Evolutionary conservation across 352 stramenopile genomes (phyloP).

Genomic region (Blastocystis sp.): DNA sequence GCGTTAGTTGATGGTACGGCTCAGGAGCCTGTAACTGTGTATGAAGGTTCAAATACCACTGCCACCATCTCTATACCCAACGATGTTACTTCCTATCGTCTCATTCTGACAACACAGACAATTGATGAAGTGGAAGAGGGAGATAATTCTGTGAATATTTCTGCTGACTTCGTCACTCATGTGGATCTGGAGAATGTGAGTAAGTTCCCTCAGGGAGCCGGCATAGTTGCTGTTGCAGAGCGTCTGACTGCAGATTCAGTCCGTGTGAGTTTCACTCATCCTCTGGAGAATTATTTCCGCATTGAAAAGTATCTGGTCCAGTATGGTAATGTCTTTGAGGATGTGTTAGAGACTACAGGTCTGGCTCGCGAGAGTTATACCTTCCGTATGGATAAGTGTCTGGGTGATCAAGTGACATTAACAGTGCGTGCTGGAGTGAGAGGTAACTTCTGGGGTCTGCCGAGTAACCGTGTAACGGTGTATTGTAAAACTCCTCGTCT

Average conservation of each 20-base stretch:
- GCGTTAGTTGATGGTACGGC: neutral
- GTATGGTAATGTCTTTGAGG: constrained; percentile 55
- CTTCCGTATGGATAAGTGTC: constrained; percentile 53
- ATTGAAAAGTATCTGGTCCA: constrained; percentile 45
- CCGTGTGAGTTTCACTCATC: constrained; percentile 28
- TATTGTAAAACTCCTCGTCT: constrained; percentile 42
- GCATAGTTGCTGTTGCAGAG: constrained; percentile 42
- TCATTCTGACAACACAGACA: neutral
- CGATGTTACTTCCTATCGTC: constrained; percentile 8
- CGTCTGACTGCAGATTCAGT: neutral
- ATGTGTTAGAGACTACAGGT: neutral
- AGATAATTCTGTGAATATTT: neutral
- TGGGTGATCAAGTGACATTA: neutral
- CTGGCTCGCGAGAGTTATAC: neutral
- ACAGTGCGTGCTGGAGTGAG: constrained; percentile 32
- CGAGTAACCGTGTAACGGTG: constrained; percentile 32
- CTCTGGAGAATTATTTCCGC: constrained; percentile 62
- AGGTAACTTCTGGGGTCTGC: neutral
- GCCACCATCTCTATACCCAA: neutral
- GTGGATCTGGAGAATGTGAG: constrained; percentile 59
- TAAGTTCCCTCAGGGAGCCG: constrained; percentile 28
- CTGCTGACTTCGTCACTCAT: constrained; percentile 21
- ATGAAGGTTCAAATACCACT: neutral
- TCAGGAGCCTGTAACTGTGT: neutral
- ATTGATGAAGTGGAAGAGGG: neutral